A percentile compares a stretch with the other conserved stretches of the same genome.
Conservation (phyloP, 1,284 basidiomycete species). For the Paramarasmius palmivorus region DNA sequence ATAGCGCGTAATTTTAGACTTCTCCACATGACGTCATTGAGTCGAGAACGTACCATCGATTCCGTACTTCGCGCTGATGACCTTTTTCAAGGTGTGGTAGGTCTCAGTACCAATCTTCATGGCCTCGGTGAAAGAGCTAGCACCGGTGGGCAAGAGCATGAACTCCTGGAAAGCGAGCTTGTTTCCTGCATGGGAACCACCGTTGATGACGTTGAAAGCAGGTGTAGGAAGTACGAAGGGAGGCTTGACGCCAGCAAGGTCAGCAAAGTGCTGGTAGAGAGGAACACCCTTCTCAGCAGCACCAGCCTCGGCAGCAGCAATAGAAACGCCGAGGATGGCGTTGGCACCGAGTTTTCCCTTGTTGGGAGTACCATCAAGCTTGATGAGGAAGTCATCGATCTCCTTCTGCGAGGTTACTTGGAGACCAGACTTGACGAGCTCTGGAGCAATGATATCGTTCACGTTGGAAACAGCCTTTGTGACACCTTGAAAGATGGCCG, state of each 20-base stretch:
- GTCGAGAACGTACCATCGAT: slow-evolving; percentile 78
- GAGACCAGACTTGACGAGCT: slow-evolving; percentile 85
- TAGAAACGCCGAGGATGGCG: slow-evolving; percentile 98
- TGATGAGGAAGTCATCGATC: slow-evolving; percentile 98
- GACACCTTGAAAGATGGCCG: slow-evolving; percentile 65
- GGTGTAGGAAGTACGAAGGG: slow-evolving; percentile 92
- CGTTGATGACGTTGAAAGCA: slow-evolving; percentile 99
- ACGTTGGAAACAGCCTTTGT: slow-evolving; percentile 93
- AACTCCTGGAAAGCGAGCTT: slow-evolving; percentile 99
- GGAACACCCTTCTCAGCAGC: slow-evolving; percentile 94
- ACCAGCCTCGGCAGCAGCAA: slow-evolving; percentile 92
- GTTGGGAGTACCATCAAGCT: slow-evolving; percentile 96
- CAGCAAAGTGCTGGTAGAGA: slow-evolving; percentile 95
- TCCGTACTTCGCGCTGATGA: slow-evolving; percentile 99
- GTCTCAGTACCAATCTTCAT: slow-evolving; percentile 99
- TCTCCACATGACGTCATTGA: slow-evolving; percentile 8
- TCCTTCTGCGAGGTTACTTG: slow-evolving; percentile 93
- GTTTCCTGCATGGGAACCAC: slow-evolving; percentile 99
- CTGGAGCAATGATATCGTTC: slow-evolving; percentile 90
- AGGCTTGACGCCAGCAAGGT: slow-evolving; percentile 91
- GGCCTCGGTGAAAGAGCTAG: slow-evolving; percentile 90
- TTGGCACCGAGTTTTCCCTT: slow-evolving; percentile 99
- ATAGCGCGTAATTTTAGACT: slow-evolving; percentile 15
- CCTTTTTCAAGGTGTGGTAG: slow-evolving; percentile 99
- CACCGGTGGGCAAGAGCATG: slow-evolving; percentile 98